Evolutionary conservation across 345 rosid species (phyloP), one percentile per base, ranked within the genome.

Genomic region (Theobroma cacao): DNA sequence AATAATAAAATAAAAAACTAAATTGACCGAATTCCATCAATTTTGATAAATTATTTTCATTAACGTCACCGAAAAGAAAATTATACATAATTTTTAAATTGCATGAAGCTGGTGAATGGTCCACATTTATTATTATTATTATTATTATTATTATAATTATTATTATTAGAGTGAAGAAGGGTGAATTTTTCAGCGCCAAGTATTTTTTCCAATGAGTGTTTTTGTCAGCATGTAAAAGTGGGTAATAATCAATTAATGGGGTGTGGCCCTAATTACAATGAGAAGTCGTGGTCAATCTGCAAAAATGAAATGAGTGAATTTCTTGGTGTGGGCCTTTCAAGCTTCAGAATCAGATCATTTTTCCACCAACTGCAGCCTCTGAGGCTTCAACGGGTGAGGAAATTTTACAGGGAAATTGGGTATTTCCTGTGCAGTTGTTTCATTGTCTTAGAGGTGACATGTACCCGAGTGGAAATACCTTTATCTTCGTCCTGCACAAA

Each of bases 201-300:
- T n/a, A 26, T 22, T 67, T 43, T 67, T n/a, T n/a, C n/a, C 72
- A 67, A 41, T 15, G 53, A 43, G 45, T 22, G 18, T 43, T 67
- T 68, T 68, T 68, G 72, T 43, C 72, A 68, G 20, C n/a, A 13
- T 68, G 55, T 12, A 68, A 68, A n/a, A 41, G 72, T 13, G 30
- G 34, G 14, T 30, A 68, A 68, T 15, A 24, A 55, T 68, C 55
- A 43, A 68, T 68, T 36, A 64, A 68, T 24, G 12, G 52, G 72
- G 34, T 41, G 72, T 67, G 53, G 72, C 53, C 72, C 72, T 41
- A 67, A 67, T 68, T 43, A 45, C 55, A 68, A 68, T 45, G 73
- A 26, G 45, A 26, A 26, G 73, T 45, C 73, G 26, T 26, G 22
- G 34, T 26, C 55, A 26, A 26, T 45, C 73, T 45, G 53, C 36